These are phyloP conservation scores for Capronia epimyces DNA, from an alignment of 2,329 filamentous ascomycete genomes.

Conservation along the genomic window DNA sequence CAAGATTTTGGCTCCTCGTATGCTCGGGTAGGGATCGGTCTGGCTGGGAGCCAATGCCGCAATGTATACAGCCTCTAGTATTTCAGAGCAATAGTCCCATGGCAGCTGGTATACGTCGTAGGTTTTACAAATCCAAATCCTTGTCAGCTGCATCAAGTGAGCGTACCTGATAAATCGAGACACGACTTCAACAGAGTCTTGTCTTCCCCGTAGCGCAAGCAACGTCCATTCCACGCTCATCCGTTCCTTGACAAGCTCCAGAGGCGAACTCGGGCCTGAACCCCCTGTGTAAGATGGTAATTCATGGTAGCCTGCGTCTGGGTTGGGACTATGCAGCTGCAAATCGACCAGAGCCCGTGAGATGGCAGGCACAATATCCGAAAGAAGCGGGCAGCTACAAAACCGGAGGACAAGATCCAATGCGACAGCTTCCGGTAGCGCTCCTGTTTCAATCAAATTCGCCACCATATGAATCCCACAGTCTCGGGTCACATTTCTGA, in stretches of 20 bases:
- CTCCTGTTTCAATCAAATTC: conserved; percentile 4
- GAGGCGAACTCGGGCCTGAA: neutral
- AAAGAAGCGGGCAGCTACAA: neutral
- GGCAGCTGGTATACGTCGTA: neutral
- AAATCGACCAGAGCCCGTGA: conserved; percentile 1
- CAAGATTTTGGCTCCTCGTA: neutral
- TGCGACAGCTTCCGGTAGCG: neutral
- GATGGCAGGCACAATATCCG: conserved; percentile 7
- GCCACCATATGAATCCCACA: conserved; percentile 11
- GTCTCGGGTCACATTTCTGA: conserved; percentile 3
- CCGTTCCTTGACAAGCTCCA: neutral
- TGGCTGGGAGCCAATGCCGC: neutral
- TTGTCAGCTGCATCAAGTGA: neutral
- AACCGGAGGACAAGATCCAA: neutral
- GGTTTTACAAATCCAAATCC: neutral
- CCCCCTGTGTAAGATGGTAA: neutral
- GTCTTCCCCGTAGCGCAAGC: neutral
- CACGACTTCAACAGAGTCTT: neutral
- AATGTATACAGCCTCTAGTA: neutral
- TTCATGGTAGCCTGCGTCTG: neutral
- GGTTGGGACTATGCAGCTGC: neutral
- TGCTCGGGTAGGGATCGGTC: neutral
- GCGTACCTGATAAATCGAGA: neutral
- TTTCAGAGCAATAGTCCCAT: neutral
- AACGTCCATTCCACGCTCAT: neutral